A percentile compares a stretch with the other conserved stretches of the same genome.
Conservation (phyloP, 1,284 basidiomycete species). For the Puccinia coronata region DNA sequence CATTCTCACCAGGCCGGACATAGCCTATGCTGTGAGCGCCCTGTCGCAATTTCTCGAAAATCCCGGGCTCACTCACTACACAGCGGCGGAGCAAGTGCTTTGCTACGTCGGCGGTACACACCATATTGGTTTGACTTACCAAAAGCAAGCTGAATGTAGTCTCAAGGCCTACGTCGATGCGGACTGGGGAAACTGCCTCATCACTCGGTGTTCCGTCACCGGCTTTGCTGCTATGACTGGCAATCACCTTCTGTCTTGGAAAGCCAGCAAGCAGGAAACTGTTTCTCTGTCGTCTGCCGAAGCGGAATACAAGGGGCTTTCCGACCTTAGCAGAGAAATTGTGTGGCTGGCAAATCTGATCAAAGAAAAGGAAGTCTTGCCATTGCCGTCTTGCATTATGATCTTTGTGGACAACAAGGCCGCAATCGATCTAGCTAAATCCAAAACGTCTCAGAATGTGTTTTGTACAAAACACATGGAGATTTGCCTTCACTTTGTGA, state of each 20-base stretch:
- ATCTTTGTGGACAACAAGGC: neutral
- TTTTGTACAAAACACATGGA: neutral
- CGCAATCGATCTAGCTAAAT: neutral
- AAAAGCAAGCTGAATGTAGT: neutral
- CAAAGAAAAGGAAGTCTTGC: too few species aligned
- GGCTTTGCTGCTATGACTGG: too few species aligned
- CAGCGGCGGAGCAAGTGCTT: neutral
- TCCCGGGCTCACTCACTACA: neutral
- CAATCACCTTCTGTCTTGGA: too few species aligned
- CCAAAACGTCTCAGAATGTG: too few species aligned
- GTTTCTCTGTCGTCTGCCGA: too few species aligned
- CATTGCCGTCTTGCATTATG: neutral
- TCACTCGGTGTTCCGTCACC: too few species aligned
- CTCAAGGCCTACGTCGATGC: neutral
- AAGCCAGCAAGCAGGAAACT: too few species aligned
- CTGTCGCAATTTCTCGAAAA: conserved; percentile 17
- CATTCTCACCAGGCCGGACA: neutral
- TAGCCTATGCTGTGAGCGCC: neutral
- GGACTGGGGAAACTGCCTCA: neutral
- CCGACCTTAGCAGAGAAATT: too few species aligned
- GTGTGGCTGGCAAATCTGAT: too few species aligned
- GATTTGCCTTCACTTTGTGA: neutral
- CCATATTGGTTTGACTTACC: neutral
- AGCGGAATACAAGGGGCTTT: too few species aligned
- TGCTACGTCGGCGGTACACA: neutral